Conservation (phyloP, 345 rosid genomes). For the Cardamine occulta region DNA sequence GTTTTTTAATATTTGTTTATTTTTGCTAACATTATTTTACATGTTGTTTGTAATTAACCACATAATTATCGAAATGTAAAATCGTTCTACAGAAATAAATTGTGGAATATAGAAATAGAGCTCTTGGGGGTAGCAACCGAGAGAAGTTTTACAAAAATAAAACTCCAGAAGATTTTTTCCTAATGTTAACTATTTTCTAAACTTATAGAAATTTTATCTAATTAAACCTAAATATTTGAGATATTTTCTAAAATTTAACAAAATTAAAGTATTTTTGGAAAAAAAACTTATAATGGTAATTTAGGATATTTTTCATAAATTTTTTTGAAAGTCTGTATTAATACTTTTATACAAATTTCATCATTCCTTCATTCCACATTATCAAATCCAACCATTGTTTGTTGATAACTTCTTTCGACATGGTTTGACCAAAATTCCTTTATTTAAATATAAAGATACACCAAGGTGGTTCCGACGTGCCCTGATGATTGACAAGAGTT, state of each 20-base stretch:
- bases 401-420: not conserved
- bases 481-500: too few species aligned
- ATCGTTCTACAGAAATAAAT: not conserved
- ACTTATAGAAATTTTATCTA: not conserved
- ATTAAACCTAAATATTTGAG: not conserved
- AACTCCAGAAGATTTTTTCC: too few species aligned
- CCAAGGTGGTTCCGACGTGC: too few species aligned
- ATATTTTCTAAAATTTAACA: not conserved
- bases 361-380: not conserved
- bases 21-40: not conserved
- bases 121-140: too few species aligned
- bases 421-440: too few species aligned
- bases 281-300: not conserved
- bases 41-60: not conserved
- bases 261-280: not conserved
- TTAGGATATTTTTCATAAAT: not conserved
- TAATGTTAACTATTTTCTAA: not conserved
- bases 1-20: not conserved
- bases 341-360: not conserved
- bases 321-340: not conserved
- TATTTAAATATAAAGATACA: too few species aligned
- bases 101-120: too few species aligned
- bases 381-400: not conserved
- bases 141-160: too few species aligned
- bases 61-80: not conserved